Conservation (phyloP, 2,329 filamentous ascomycete species). For the Ciborinia camelliae region DNA sequence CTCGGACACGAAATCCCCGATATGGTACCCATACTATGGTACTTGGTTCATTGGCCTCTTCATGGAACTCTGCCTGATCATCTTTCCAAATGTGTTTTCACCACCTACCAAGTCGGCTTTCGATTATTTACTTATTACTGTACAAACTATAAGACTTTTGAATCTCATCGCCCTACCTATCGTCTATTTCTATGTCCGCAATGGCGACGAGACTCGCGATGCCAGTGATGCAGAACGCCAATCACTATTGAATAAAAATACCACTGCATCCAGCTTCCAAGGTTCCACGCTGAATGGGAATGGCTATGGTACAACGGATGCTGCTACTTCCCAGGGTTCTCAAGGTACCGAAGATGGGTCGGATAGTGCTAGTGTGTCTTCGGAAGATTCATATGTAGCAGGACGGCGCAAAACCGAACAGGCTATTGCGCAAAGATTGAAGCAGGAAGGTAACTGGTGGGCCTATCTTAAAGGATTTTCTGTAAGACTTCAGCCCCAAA, state of each 20-base stretch:
- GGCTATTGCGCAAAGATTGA: conserved; percentile 64
- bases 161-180: conserved; percentile 39
- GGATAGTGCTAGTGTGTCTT: conserved; percentile 36
- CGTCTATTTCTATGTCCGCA: conserved; percentile 36
- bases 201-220: conserved; percentile 34
- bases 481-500: conserved; percentile 36
- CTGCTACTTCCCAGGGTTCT: conserved; percentile 23
- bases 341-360: conserved; percentile 22
- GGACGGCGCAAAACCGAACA: conserved; percentile 52
- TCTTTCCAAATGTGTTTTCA: conserved; percentile 37
- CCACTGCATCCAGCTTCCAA: conserved; percentile 35
- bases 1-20: conserved; percentile 47
- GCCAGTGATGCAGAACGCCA: conserved; percentile 55
- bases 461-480: conserved; percentile 72
- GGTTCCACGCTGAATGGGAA: conserved; percentile 26
- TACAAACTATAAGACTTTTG: conserved; percentile 33
- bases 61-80: conserved; percentile 51
- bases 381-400: conserved; percentile 54
- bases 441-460: conserved; percentile 73
- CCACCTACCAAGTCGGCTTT: conserved; percentile 27
- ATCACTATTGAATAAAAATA: conserved; percentile 50
- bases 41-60: conserved; percentile 57
- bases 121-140: conserved; percentile 28
- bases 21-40: conserved; percentile 63
- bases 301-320: conserved; percentile 32